Percentiles rank a stretch among this genome's conserved stretches.
These are phyloP conservation scores for Beauveria bassiana DNA, from an alignment of 2,329 filamentous ascomycete species.

Conservation along the genomic window DNA sequence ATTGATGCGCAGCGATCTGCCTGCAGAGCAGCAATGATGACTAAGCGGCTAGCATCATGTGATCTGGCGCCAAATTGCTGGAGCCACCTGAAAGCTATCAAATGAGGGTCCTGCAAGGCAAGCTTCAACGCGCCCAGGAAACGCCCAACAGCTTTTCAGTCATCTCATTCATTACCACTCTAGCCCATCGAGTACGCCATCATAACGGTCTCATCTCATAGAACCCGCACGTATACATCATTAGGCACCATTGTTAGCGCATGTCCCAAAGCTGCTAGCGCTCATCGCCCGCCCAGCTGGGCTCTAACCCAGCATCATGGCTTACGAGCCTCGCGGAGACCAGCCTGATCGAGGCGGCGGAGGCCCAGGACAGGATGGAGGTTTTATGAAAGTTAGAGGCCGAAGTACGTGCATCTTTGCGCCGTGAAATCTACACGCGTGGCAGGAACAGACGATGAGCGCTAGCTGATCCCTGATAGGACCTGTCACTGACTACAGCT, in stretches of 20 bases:
- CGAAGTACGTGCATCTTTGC: slow-evolving; percentile 36
- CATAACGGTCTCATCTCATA: neutral
- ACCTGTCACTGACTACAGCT: slow-evolving; percentile 87
- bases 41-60: neutral
- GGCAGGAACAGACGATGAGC: slow-evolving; percentile 1
- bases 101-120: neutral
- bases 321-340: slow-evolving; percentile 47
- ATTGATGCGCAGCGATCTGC: no score
- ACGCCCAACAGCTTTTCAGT: neutral
- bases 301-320: slow-evolving; percentile 29
- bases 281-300: slow-evolving; percentile 10
- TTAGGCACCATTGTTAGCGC: neutral
- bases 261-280: neutral
- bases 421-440: neutral
- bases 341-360: slow-evolving; percentile 33
- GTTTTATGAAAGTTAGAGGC: slow-evolving; percentile 42
- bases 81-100: neutral
- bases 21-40: neutral
- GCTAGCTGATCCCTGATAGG: slow-evolving; percentile 40
- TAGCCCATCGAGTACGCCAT: neutral
- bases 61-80: neutral
- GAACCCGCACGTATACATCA: neutral
- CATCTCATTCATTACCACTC: neutral
- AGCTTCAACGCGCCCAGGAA: neutral
- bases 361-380: slow-evolving; percentile 35